Evolutionary conservation across 371 early-diverging fungal genomes (phyloP).

Genomic region (Chytridium lagenaria): DNA sequence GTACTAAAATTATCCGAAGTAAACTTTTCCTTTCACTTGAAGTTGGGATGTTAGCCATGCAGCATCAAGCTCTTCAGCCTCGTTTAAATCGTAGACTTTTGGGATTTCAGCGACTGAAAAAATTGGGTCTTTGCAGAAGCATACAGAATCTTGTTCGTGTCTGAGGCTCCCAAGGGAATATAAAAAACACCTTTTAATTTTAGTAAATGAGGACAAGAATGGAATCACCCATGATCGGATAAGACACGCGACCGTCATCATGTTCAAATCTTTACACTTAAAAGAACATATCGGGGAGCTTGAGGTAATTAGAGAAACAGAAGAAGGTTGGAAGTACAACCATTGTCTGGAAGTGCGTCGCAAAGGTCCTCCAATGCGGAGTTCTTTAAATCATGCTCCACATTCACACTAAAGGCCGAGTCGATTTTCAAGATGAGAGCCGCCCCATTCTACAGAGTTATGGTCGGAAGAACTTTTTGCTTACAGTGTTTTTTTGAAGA

Average conservation of each 20-base stretch:
- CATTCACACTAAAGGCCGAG: background rate
- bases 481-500: slow-evolving; percentile 2
- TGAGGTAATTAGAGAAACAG: too few relatives aligned
- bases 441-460: background rate
- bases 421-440: slow-evolving; percentile 15
- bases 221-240: slow-evolving; percentile 10
- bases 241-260: slow-evolving; percentile 22
- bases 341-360: slow-evolving; percentile 12
- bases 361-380: slow-evolving; percentile 6
- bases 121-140: slow-evolving; percentile 10
- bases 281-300: slow-evolving; percentile 13
- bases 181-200: slow-evolving; percentile 1
- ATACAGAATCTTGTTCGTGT: slow-evolving; percentile 12
- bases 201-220: background rate
- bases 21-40: background rate
- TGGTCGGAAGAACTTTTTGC: background rate
- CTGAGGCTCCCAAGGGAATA: background rate
- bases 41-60: background rate
- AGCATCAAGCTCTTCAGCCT: slow-evolving; percentile 10
- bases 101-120: slow-evolving; percentile 7
- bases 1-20: background rate
- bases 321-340: too few relatives aligned
- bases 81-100: slow-evolving; percentile 1
- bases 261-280: background rate
- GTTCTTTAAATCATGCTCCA: background rate